Percentiles rank a stretch among this genome's conserved stretches.
Evolutionary conservation across 192 early-diverging fungal genomes (phyloP).

Genomic region (Rhizophagus clarus): DNA sequence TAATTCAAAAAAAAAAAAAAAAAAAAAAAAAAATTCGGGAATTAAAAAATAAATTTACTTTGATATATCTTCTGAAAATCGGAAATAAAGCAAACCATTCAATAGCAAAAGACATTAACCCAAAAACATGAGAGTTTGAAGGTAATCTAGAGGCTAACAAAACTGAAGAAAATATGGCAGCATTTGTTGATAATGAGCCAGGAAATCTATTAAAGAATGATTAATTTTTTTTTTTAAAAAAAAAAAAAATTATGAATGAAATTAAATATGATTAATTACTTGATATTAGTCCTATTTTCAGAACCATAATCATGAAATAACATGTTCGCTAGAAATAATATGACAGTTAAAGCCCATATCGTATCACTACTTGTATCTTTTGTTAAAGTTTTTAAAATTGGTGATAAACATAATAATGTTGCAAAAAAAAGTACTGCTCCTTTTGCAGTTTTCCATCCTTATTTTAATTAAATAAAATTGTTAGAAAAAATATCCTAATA

Average conservation of each 20-base stretch:
- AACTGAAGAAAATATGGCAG: slow-evolving; percentile 92
- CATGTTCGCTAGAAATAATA: slow-evolving; percentile 83
- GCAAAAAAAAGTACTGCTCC: slow-evolving; percentile 73
- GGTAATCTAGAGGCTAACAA: slow-evolving; percentile 84
- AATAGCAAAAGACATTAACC: slow-evolving; percentile 83
- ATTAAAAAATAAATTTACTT: slow-evolving; percentile 47
- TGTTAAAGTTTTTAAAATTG: slow-evolving; percentile 90
- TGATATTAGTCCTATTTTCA: slow-evolving; percentile 50
- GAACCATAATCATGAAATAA: slow-evolving; percentile 89
- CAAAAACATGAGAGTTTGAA: slow-evolving; percentile 86
- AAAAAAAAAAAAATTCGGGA: not conserved
- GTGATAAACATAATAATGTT: slow-evolving; percentile 81
- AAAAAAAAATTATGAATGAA: slow-evolving; percentile 14
- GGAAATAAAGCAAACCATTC: slow-evolving; percentile 96
- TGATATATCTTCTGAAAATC: slow-evolving; percentile 78
- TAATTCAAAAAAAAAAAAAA: not conserved
- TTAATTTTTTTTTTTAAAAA: slow-evolving; percentile 29
- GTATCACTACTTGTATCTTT: slow-evolving; percentile 87
- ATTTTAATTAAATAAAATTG: not conserved
- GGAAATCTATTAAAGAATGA: slow-evolving; percentile 67
- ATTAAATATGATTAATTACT: slow-evolving; percentile 36
- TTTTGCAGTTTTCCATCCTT: slow-evolving; percentile 57
- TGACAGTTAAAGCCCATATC: slow-evolving; percentile 89
- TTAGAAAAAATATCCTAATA: not conserved
- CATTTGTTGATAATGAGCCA: slow-evolving; percentile 95